These are phyloP conservation scores for Lactarius vividus DNA, from an alignment of 768 basidiomycete species.

Conservation along the genomic window DNA sequence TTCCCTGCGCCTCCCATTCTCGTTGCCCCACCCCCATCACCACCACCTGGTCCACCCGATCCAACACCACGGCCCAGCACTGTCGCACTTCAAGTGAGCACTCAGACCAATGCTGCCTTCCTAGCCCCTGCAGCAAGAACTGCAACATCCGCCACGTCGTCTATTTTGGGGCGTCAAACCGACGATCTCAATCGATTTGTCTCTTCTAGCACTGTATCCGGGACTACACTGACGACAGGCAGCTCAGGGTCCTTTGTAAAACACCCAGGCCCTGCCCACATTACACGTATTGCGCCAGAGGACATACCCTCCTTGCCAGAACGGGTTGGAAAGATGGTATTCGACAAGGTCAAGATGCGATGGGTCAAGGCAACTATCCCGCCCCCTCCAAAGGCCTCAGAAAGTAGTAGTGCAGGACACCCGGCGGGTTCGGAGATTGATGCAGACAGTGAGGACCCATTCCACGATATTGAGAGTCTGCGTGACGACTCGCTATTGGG, in stretches of 20 bases:
- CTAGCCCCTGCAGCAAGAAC: slow-evolving; percentile 26
- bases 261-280: slow-evolving; percentile 73
- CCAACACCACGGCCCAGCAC: slow-evolving; percentile 13
- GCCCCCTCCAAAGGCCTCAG: slow-evolving; percentile 30
- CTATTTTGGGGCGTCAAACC: slow-evolving; percentile 50
- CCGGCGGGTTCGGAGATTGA: slow-evolving; percentile 36
- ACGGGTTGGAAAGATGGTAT: slow-evolving; percentile 83
- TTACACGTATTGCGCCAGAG: slow-evolving; percentile 75
- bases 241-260: slow-evolving; percentile 84
- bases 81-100: not conserved
- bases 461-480: slow-evolving; percentile 87
- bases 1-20: slow-evolving; percentile 34
- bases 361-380: slow-evolving; percentile 70
- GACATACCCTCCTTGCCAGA: slow-evolving; percentile 76
- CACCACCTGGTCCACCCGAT: slow-evolving; percentile 27
- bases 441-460: slow-evolving; percentile 81
- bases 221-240: slow-evolving; percentile 65
- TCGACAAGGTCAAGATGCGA: slow-evolving; percentile 76
- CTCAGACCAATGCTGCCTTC: slow-evolving; percentile 19
- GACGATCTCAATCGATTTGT: slow-evolving; percentile 87
- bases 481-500: slow-evolving; percentile 41
- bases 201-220: slow-evolving; percentile 82
- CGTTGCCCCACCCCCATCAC: slow-evolving; percentile 27
- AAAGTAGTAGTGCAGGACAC: slow-evolving; percentile 35
- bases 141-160: slow-evolving; percentile 48